phyloP scores from a whole-genome alignment of 2,329 filamentous ascomycete genomes.

The Volutella citrinella region DNA sequence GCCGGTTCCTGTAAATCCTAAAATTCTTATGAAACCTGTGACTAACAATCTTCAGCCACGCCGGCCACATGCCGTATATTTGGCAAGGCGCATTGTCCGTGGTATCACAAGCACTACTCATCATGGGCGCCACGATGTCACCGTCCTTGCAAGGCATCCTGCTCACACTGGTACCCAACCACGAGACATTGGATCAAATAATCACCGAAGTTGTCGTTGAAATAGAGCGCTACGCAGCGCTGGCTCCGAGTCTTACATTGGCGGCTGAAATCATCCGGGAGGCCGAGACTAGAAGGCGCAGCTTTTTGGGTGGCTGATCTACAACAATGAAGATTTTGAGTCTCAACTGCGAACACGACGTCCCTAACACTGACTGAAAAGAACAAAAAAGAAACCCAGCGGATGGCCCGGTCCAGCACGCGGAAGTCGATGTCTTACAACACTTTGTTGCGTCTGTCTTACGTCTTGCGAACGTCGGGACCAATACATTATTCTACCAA shows the following conservation, averaged over 20 bases:
- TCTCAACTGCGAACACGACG: too few species aligned
- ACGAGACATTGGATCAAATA: conserved; percentile 67
- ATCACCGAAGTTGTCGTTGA: conserved; percentile 76
- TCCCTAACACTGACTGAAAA: too few species aligned
- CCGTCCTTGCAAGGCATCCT: conserved; percentile 67
- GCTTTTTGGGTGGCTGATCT: conserved; percentile 56
- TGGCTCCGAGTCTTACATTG: conserved; percentile 73
- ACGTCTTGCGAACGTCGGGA: too few species aligned
- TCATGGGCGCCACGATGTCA: conserved; percentile 84
- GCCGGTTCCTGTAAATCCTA: too few species aligned
- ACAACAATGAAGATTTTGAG: too few species aligned
- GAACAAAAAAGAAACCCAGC: too few species aligned
- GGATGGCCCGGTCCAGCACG: too few species aligned
- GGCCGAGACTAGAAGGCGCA: conserved; percentile 68
- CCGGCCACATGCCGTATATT: conserved; percentile 79
- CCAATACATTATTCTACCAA: too few species aligned
- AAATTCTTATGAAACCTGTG: too few species aligned
- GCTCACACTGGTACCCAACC: conserved; percentile 50
- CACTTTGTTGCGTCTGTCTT: too few species aligned
- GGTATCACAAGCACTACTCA: conserved; percentile 74
- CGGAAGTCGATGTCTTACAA: too few species aligned
- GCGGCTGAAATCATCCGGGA: conserved; percentile 80
- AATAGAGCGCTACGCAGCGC: conserved; percentile 68
- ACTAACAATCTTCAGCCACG: conserved; percentile 62
- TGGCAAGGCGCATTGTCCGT: conserved; percentile 84